Evolutionary conservation across 768 basidiomycete species (phyloP).

Genomic region (Sporobolomyces roseus): DNA sequence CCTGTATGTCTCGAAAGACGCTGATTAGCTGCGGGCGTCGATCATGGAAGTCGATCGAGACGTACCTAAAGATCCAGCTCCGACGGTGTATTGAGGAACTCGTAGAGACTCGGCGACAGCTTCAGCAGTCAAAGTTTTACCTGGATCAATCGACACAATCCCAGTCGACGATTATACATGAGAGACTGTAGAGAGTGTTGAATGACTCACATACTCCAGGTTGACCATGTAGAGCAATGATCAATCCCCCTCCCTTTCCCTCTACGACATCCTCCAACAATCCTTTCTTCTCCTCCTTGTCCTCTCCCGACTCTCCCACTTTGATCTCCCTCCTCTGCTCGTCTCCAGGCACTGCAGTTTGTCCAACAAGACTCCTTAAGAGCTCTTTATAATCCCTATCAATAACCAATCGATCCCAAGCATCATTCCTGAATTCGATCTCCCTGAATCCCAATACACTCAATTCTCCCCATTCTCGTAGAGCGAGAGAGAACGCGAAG

Average conservation of each 20-base stretch:
- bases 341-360: slow-evolving; percentile 47
- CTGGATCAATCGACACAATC: slow-evolving; percentile 84
- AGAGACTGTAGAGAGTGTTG: not conserved
- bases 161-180: slow-evolving; percentile 64
- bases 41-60: slow-evolving; percentile 38
- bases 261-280: slow-evolving; percentile 56
- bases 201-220: slow-evolving; percentile 3
- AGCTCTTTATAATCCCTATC: slow-evolving; percentile 11
- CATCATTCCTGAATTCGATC: slow-evolving; percentile 60
- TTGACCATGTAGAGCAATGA: slow-evolving; percentile 49
- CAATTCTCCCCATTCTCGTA: slow-evolving; percentile 27
- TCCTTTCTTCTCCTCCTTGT: not conserved
- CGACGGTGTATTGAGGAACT: slow-evolving; percentile 47
- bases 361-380: slow-evolving; percentile 13
- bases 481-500: slow-evolving; percentile 16
- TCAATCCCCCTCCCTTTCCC: slow-evolving; percentile 63
- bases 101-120: slow-evolving; percentile 99
- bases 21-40: slow-evolving; percentile 47
- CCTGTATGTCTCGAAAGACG: slow-evolving; percentile 55
- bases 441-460: slow-evolving; percentile 55
- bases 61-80: slow-evolving; percentile 44
- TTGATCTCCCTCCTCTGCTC: slow-evolving; percentile 36
- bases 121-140: slow-evolving; percentile 93
- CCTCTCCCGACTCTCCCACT: slow-evolving; percentile 44
- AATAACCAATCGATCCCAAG: slow-evolving; percentile 61